Evolutionary conservation across 2,329 filamentous ascomycete genomes (phyloP), one percentile per base, ranked within the genome.

Genomic region (Colletotrichum higginsianum): DNA sequence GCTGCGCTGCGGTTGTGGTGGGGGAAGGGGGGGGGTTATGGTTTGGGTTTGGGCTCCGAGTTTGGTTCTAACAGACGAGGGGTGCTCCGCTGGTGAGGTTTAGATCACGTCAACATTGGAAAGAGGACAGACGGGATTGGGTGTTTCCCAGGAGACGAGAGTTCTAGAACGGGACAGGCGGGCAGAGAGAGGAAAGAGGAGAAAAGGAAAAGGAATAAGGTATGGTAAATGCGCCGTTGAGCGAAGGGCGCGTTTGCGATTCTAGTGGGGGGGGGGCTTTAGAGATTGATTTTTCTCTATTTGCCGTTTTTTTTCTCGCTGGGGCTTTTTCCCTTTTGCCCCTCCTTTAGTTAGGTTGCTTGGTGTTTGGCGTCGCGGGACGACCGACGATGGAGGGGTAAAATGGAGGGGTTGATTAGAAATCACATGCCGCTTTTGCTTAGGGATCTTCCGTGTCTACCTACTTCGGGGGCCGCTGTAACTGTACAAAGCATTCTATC

Each of bases 391-490:
- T 69, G 65, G 68, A 71, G 68, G 68, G 68, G 68, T 63, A 67
- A 15, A 44, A 57, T 57, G 50, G 67, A 71, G 67, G 57, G 67
- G 65, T 52, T 72, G 69, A 68, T 72, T 72, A 68, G 65, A 72
- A 72, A 72, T 72, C 69, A 72, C 69, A 72, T 72, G 69, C 42
- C 35, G 30, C 30, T 30, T 30, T 61, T 71, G 67, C 46, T 47
- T 66, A 58, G 40, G 26, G 44, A 53, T 42, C 40, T 47, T 56
- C 30, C 16, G 18, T 26, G 26, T 4, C 26, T 26, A 26, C 26
- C 26, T 4, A 26, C 26, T 26, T 65, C 21, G 5, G 47, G 46
- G 52, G 46, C 26, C 26, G n/a, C 18, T 52, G 53, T n/a, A 52
- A 21, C 35, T 58, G 26, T 55, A 21, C 26, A 4, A 26, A 26